Evolutionary conservation across 148 eudicot genomes (phyloP).

Genomic region (Rhododendron ovatum): DNA sequence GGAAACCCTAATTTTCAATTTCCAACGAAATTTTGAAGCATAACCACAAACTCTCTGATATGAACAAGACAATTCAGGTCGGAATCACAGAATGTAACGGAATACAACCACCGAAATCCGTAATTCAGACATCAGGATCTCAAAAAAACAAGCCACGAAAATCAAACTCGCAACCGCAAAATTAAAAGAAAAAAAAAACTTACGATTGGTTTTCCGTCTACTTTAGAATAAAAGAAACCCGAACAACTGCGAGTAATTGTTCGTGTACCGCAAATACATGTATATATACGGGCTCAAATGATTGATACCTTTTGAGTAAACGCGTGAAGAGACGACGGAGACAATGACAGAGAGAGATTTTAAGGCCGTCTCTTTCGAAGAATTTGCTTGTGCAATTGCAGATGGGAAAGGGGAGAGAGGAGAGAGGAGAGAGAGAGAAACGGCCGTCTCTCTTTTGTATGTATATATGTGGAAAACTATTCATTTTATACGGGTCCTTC

Average conservation of each 20-base stretch:
- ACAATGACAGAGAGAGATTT: background rate
- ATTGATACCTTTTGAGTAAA: background rate
- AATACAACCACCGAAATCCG: background rate
- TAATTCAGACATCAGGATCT: background rate
- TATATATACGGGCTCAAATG: background rate
- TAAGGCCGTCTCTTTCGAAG: background rate
- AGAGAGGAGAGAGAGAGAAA: too few species aligned
- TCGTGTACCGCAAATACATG: background rate
- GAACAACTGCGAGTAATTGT: background rate
- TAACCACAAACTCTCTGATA: background rate
- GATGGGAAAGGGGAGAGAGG: too few species aligned
- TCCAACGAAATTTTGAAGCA: background rate
- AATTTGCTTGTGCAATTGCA: background rate
- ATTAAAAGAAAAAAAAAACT: background rate
- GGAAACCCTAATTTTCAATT: background rate
- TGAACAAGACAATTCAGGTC: background rate
- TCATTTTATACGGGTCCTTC: too few species aligned
- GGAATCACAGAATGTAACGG: background rate
- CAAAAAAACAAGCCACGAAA: background rate
- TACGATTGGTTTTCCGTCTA: background rate
- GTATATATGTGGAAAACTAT: too few species aligned
- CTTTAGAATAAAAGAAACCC: background rate
- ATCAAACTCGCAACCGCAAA: background rate
- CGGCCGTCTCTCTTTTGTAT: too few species aligned
- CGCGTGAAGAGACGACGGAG: background rate